phyloP scores from a whole-genome alignment of 2,329 filamentous ascomycete species.

The Cladophialophora carrionii region DNA sequence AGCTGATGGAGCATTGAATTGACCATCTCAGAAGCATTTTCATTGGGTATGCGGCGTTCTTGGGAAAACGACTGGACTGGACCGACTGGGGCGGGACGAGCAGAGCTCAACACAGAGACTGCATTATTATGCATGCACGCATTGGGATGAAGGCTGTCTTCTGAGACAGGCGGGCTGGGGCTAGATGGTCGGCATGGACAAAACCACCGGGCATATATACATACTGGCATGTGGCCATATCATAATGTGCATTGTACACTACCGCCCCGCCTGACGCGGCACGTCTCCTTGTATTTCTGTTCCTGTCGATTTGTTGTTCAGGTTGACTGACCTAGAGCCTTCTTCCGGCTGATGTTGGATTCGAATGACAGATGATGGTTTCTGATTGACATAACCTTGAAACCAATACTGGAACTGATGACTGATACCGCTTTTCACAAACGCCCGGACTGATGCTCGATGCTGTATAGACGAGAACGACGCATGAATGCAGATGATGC shows the following conservation, averaged over 20 bases:
- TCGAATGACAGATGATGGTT: not conserved
- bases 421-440: not conserved
- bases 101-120: not conserved
- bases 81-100: not conserved
- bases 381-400: not conserved
- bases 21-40: not conserved
- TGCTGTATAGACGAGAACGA: conserved; percentile 13
- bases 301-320: not conserved
- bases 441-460: conserved; percentile 10
- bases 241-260: not conserved
- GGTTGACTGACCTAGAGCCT: not conserved
- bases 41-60: not conserved
- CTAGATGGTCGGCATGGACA: not conserved
- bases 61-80: not conserved
- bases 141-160: not conserved
- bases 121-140: not conserved
- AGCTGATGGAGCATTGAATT: conserved; percentile 53
- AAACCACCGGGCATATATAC: conserved; percentile 2
- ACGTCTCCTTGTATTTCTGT: not conserved
- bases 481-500: not conserved
- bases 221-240: not conserved
- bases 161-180: not conserved
- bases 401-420: not conserved
- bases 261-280: not conserved
- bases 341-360: not conserved